A percentile compares a stretch with the other conserved stretches of the same genome.
Evolutionary conservation across 768 basidiomycete genomes (phyloP).

Genomic region (Nevesoporus exiguus): DNA sequence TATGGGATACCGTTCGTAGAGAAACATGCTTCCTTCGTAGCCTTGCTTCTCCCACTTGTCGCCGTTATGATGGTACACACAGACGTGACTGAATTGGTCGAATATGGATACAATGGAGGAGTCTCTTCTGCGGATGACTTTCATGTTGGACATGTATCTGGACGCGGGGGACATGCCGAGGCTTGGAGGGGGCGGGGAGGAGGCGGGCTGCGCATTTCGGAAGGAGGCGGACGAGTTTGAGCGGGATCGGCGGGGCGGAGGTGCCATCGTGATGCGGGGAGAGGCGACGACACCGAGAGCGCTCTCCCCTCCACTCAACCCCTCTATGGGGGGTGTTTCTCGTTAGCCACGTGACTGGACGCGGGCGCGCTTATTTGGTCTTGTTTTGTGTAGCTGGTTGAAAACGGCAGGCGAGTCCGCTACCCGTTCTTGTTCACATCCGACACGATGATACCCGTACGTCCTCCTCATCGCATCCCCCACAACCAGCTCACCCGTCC

Average conservation of each 20-base stretch:
- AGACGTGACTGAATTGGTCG: conserved; percentile 87
- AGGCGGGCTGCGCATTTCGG: conserved; percentile 6
- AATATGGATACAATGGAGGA: conserved; percentile 76
- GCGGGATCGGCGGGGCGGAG: conserved; percentile 29
- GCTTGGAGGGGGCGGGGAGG: neutral
- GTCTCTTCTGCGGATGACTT: conserved; percentile 73
- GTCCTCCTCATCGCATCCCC: conserved; percentile 8
- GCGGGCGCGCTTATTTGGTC: conserved; percentile 38
- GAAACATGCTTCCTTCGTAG: conserved; percentile 85
- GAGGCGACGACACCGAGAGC: neutral
- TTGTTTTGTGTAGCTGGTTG: conserved; percentile 36
- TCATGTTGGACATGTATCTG: conserved; percentile 75
- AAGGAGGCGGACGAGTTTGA: conserved; percentile 26
- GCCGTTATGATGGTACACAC: conserved; percentile 73
- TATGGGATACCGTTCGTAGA: conserved; percentile 66
- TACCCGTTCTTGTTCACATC: conserved; percentile 30
- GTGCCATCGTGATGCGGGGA: neutral
- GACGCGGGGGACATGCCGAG: conserved; percentile 61
- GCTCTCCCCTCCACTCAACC: conserved; percentile 1
- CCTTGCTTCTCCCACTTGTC: conserved; percentile 81
- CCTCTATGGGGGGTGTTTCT: conserved; percentile 16
- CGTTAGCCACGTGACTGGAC: conserved; percentile 31
- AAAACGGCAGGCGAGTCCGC: conserved; percentile 32
- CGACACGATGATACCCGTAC: conserved; percentile 42
- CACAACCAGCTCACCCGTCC: neutral